phyloP scores from a whole-genome alignment of 2,329 filamentous ascomycete species.

The Monosporascus sp. region DNA sequence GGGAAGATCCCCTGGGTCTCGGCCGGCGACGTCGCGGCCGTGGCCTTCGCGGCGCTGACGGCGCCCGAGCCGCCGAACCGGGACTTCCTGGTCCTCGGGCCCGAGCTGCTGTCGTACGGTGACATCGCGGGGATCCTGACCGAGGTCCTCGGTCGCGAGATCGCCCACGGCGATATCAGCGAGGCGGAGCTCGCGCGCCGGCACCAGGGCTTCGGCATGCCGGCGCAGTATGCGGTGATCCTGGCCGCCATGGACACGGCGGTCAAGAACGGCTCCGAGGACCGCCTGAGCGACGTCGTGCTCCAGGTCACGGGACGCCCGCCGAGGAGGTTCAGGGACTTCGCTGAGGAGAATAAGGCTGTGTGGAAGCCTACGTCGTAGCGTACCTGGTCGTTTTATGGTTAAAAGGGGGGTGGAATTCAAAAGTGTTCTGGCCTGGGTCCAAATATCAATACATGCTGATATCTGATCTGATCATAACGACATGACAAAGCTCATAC shows the following conservation, averaged over 20 bases:
- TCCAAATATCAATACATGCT: no score
- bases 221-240: constrained; percentile 25
- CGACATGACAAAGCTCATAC: no score
- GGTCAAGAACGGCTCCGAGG: constrained; percentile 30
- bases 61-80: constrained; percentile 33
- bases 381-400: no score
- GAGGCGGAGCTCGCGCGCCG: constrained; percentile 20
- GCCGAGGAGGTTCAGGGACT: constrained; percentile 26
- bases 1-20: constrained; percentile 43
- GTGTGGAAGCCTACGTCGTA: constrained; percentile 3
- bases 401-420: no score
- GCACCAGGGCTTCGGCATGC: constrained; percentile 20
- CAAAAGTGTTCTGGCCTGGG: no score
- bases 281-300: constrained; percentile 29
- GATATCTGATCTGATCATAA: no score
- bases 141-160: constrained; percentile 24
- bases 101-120: constrained; percentile 30
- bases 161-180: constrained; percentile 29
- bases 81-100: constrained; percentile 32
- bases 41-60: constrained; percentile 35
- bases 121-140: constrained; percentile 31
- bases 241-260: constrained; percentile 27
- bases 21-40: constrained; percentile 40
- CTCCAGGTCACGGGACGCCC: constrained; percentile 26
- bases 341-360: constrained; percentile 14